Percentiles rank a stretch among this genome's conserved stretches.
Conservation (phyloP, 2,329 filamentous ascomycete species). For the Myriosclerotinia duriaeana region DNA sequence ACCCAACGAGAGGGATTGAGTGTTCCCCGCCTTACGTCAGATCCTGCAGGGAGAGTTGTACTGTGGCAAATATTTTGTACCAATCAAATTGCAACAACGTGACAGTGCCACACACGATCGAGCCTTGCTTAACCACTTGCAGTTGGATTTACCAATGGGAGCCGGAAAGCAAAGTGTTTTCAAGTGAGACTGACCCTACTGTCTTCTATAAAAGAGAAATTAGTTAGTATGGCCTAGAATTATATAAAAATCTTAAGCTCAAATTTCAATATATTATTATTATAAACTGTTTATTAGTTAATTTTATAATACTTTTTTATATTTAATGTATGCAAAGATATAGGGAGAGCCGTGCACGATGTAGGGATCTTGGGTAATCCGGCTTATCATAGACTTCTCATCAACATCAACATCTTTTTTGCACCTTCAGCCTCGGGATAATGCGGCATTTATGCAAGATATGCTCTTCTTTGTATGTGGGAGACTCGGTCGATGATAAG, state of each 20-base stretch:
- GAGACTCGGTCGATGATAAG: not conserved
- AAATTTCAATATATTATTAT: no score
- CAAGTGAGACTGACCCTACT: no score
- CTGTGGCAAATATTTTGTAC: not conserved
- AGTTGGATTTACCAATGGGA: not conserved
- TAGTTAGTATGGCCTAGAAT: no score
- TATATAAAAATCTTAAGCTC: no score
- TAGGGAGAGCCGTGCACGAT: no score
- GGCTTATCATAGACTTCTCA: not conserved
- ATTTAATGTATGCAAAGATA: no score
- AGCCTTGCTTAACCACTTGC: no score
- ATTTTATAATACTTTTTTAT: no score
- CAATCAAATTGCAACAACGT: not conserved
- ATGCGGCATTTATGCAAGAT: conserved; percentile 6
- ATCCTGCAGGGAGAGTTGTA: not conserved
- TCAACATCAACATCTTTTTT: not conserved
- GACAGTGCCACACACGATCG: no score
- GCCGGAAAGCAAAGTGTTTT: not conserved
- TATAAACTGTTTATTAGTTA: no score
- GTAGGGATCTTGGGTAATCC: not conserved
- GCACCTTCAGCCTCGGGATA: not conserved
- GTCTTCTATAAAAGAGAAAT: no score
- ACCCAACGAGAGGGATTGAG: not conserved
- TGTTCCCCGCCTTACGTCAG: not conserved
- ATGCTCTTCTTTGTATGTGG: conserved; percentile 1